phyloP scores from a whole-genome alignment of 495 filamentous ascomycete genomes.

The Astrothelium macrocarpum region DNA sequence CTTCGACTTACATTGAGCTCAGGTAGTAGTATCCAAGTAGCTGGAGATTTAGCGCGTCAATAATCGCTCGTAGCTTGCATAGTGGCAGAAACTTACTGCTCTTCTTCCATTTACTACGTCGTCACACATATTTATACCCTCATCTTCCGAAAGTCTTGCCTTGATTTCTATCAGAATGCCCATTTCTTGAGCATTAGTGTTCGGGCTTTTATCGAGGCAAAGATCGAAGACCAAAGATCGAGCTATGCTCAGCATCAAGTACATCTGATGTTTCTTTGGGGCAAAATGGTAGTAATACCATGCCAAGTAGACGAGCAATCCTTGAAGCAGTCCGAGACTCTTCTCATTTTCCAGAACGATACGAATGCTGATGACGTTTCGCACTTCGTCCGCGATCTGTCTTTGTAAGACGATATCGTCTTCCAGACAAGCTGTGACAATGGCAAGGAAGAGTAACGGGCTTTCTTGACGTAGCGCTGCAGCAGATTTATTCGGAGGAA shows the following conservation, averaged over 20 bases:
- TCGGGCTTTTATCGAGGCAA: conserved; percentile 3
- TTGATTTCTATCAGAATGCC: conserved; percentile 2
- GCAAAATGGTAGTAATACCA: conserved; percentile 24
- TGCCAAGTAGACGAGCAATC: conserved; percentile 34
- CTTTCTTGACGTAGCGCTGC: conserved; percentile 26
- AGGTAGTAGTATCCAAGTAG: background rate
- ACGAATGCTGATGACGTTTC: conserved; percentile 22
- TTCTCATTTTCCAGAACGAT: conserved; percentile 31
- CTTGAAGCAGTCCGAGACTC: conserved; percentile 35
- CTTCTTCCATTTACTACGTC: background rate
- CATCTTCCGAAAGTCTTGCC: background rate
- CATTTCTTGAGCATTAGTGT: background rate
- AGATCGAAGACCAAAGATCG: background rate
- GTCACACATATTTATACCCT: background rate
- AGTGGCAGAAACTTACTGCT: background rate
- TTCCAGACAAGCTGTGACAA: conserved; percentile 25
- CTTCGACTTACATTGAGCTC: background rate
- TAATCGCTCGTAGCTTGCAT: too few relatives aligned
- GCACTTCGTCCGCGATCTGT: conserved; percentile 5
- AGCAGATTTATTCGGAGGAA: conserved; percentile 24
- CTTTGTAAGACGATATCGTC: background rate
- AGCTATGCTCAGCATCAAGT: background rate
- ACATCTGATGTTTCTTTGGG: background rate
- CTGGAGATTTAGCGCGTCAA: background rate
- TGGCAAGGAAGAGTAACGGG: conserved; percentile 33